These are phyloP conservation scores for Penicillium tannophilum DNA, from an alignment of 495 filamentous ascomycete species.

Conservation along the genomic window DNA sequence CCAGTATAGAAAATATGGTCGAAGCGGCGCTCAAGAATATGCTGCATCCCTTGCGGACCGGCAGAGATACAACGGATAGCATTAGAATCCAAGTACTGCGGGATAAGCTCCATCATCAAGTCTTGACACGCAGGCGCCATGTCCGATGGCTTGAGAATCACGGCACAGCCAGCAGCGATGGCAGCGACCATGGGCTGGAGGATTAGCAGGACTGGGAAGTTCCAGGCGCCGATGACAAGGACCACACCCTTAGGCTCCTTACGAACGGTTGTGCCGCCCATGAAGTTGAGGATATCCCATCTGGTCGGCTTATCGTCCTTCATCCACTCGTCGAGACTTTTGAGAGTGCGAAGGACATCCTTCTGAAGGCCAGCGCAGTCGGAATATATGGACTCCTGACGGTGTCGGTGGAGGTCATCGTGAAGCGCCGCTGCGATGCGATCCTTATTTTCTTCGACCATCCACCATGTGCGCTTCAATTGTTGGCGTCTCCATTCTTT, in stretches of 20 bases:
- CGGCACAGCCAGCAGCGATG: conserved; percentile 82
- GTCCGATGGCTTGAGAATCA: conserved; percentile 83
- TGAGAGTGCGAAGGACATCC: conserved; percentile 70
- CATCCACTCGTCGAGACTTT: conserved; percentile 72
- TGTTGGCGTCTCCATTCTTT: conserved; percentile 46
- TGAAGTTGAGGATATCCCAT: conserved; percentile 57
- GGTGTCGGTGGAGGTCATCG: conserved; percentile 69
- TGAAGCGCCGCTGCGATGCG: conserved; percentile 66
- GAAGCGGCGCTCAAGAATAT: conserved; percentile 79
- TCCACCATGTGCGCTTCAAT: conserved; percentile 53
- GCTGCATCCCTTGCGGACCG: conserved; percentile 69
- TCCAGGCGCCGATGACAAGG: conserved; percentile 86
- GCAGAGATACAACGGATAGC: conserved; percentile 76
- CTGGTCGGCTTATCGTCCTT: conserved; percentile 70
- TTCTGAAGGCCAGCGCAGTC: conserved; percentile 68
- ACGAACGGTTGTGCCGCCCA: conserved; percentile 66
- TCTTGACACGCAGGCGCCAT: conserved; percentile 66
- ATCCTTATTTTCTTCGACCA: conserved; percentile 68
- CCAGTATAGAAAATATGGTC: conserved; percentile 96
- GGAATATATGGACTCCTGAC: conserved; percentile 63
- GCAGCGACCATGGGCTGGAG: conserved; percentile 79
- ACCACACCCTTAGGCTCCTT: conserved; percentile 83
- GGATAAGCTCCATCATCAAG: conserved; percentile 70
- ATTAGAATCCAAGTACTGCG: conserved; percentile 65
- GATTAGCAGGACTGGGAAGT: conserved; percentile 76